These are phyloP conservation scores for Aschersonia sp. DNA, from an alignment of 2,329 filamentous ascomycete species.

Conservation along the genomic window DNA sequence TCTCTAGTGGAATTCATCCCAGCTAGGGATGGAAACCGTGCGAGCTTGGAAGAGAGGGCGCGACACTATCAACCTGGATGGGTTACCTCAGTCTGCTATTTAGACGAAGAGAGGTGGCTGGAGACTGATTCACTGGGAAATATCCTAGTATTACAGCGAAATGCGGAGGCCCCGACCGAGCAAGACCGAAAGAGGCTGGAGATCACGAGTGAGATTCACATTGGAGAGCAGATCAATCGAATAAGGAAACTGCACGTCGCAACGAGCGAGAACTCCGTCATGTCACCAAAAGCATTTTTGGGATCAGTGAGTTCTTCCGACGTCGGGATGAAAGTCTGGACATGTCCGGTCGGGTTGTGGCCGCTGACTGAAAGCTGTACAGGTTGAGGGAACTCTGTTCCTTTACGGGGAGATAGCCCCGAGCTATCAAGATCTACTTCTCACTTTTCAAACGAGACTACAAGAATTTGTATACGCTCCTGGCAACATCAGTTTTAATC, in stretches of 20 bases:
- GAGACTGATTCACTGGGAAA: slow-evolving; percentile 83
- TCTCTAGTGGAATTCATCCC: slow-evolving; percentile 59
- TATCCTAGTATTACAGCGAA: slow-evolving; percentile 62
- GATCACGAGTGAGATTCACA: slow-evolving; percentile 63
- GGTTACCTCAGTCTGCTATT: slow-evolving; percentile 61
- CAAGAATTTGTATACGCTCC: slow-evolving; percentile 50
- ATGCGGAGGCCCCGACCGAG: slow-evolving; percentile 54
- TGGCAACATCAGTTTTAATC: slow-evolving; percentile 61
- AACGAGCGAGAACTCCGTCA: slow-evolving; percentile 46
- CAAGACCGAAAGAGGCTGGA: slow-evolving; percentile 60
- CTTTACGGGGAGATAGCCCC: slow-evolving; percentile 70
- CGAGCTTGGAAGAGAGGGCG: slow-evolving; percentile 57
- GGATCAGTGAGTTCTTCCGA: slow-evolving; percentile 52
- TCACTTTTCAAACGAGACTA: slow-evolving; percentile 64
- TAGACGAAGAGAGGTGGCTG: slow-evolving; percentile 63
- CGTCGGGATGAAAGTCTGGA: no score
- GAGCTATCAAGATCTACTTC: slow-evolving; percentile 60
- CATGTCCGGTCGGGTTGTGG: no score
- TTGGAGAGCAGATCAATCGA: slow-evolving; percentile 88
- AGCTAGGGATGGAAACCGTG: slow-evolving; percentile 38
- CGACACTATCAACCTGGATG: slow-evolving; percentile 72
- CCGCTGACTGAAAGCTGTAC: slow-evolving; percentile 6
- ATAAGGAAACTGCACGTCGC: slow-evolving; percentile 63
- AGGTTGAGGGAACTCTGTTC: slow-evolving; percentile 87
- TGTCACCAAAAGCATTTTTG: slow-evolving; percentile 73